Base-by-base conservation (phyloP, 2,329 filamentous ascomycete genomes). In the Alternaria gansuensis region DNA sequence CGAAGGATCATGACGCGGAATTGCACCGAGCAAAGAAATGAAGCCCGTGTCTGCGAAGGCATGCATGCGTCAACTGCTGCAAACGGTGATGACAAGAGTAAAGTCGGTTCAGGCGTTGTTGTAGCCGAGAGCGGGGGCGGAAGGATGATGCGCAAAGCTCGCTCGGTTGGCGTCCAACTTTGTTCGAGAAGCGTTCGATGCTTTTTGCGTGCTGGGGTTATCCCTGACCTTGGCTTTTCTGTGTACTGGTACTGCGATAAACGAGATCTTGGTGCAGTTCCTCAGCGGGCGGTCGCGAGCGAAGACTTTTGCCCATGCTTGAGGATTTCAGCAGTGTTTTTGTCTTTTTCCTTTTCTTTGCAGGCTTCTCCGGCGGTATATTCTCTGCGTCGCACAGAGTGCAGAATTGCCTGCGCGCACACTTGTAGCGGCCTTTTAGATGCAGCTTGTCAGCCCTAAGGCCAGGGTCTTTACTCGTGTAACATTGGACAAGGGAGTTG, bases 141-240 rank as follows among this genome's bases (percentile, higher is more conserved):
- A 59, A 62, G 62, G 64, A 63, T 52, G 54, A 53, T 51, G 53
- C 37, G 53, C 53, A 56, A 51, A 58, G 66, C 54, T 54, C 57
- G 57, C 66, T 70, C 67, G 66, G 67, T 68, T 69, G 66, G 67
- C 66, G 61, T 54, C 56, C 49, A 62, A 61, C 29, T 59, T 51
- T 58, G 59, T 69, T 68, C 66, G 58, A 63, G 57, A 59, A 67
- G 59, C 37, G 58, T 67, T 68, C 66, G 59, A 60, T 65, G 60
- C 65, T 50, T 57, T 37, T 34, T 31, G 23, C 23, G 23, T 66
- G 59, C 67, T 62, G 56, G 67, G 67, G 60, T 57, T 29, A 68
- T 62, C 64, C 67, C 65, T 63, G 66, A 64, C 51, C 57, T 59
- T 59, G 39, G 55, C 55, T 51, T 59, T 67, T 34, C 51, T 57